Evolutionary conservation across 257 asterid species (phyloP).

Genomic region (Mentha longifolia): DNA sequence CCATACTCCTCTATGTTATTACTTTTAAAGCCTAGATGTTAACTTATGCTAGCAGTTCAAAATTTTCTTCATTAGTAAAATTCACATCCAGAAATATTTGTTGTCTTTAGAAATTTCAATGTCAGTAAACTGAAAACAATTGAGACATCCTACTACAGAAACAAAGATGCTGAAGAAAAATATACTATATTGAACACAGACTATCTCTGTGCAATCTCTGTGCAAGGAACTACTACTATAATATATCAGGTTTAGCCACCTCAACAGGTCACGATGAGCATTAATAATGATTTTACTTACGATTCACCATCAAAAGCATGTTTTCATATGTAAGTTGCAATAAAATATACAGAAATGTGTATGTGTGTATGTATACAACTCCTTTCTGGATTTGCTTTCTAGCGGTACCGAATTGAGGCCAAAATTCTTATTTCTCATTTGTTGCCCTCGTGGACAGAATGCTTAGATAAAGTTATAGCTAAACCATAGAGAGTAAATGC

Average conservation of each 20-base stretch:
- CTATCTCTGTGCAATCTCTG: too few relatives aligned
- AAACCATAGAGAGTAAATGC: constrained; percentile 8
- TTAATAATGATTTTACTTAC: background rate
- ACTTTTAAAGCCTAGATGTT: too few relatives aligned
- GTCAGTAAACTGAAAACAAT: too few relatives aligned
- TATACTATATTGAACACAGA: too few relatives aligned
- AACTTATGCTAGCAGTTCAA: too few relatives aligned
- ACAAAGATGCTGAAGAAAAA: too few relatives aligned
- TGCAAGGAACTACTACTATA: too few relatives aligned
- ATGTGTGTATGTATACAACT: background rate
- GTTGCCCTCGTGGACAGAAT: background rate
- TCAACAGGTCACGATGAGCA: background rate
- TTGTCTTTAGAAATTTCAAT: too few relatives aligned
- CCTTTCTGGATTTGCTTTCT: background rate
- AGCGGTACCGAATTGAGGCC: background rate
- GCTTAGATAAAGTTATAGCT: background rate
- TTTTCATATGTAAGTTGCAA: background rate
- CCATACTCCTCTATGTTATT: too few relatives aligned
- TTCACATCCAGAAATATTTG: too few relatives aligned
- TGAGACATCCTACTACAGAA: too few relatives aligned
- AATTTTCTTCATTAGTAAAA: too few relatives aligned
- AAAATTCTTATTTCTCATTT: constrained; percentile 3
- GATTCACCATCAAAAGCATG: constrained; percentile 1
- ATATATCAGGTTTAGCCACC: constrained; percentile 3
- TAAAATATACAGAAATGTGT: background rate